Conservation (phyloP, 495 filamentous ascomycete genomes). For the Tuber indicum region DNA sequence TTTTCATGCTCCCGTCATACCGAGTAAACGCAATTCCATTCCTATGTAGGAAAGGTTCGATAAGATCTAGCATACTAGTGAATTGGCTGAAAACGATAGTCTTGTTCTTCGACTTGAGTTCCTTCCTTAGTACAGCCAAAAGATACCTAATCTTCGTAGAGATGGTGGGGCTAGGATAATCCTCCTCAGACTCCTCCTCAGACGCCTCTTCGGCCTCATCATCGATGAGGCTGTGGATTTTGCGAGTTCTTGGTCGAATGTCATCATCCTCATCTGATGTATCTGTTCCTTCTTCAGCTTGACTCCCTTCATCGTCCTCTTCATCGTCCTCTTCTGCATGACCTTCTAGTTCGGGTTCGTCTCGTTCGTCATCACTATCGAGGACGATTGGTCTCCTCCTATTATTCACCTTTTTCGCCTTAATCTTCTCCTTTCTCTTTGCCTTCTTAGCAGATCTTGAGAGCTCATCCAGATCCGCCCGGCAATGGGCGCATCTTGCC, state of each 20-base stretch:
- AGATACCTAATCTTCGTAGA: slow-evolving; percentile 90
- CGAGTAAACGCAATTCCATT: slow-evolving; percentile 70
- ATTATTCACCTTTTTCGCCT: slow-evolving; percentile 34
- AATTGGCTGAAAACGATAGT: slow-evolving; percentile 98
- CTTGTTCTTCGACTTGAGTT: slow-evolving; percentile 67
- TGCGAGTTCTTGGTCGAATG: slow-evolving; percentile 28
- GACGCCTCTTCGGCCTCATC: slow-evolving; percentile 34
- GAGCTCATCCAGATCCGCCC: slow-evolving; percentile 53
- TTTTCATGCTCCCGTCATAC: slow-evolving; percentile 94
- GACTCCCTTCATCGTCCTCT: slow-evolving; percentile 28
- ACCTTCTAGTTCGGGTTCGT: slow-evolving; percentile 39
- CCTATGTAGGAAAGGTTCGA: slow-evolving; percentile 78
- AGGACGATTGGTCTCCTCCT: slow-evolving; percentile 42
- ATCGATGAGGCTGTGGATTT: slow-evolving; percentile 33
- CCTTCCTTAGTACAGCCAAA: slow-evolving; percentile 70
- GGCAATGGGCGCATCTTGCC: slow-evolving; percentile 66
- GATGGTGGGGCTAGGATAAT: slow-evolving; percentile 48
- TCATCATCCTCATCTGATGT: slow-evolving; percentile 44
- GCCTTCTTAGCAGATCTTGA: slow-evolving; percentile 38
- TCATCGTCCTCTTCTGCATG: slow-evolving; percentile 17
- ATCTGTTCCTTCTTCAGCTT: slow-evolving; percentile 42
- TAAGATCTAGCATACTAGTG: slow-evolving; percentile 81
- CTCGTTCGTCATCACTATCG: slow-evolving; percentile 51
- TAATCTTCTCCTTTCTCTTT: slow-evolving; percentile 39
- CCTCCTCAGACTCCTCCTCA: slow-evolving; percentile 31